phyloP scores from a whole-genome alignment of 169 alveolate genomes.

The Theileria equi region DNA sequence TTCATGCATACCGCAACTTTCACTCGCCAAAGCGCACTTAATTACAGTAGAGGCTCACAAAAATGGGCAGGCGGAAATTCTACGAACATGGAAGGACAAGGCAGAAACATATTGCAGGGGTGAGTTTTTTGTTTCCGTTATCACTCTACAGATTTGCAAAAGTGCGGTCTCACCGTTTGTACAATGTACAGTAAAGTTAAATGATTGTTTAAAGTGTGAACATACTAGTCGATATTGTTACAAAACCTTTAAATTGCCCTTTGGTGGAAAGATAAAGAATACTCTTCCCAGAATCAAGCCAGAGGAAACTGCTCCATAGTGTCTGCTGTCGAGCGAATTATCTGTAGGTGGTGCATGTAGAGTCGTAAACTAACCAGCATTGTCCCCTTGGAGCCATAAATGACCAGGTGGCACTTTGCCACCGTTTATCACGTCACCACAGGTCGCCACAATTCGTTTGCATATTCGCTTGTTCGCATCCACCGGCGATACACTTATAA shows the following conservation, averaged over 20 bases:
- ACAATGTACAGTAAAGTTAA: constrained; percentile 29
- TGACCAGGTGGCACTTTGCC: constrained; percentile 26
- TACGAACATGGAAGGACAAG: constrained; percentile 75
- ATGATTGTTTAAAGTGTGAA: background rate
- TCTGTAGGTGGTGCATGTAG: background rate
- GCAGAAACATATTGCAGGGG: constrained; percentile 72
- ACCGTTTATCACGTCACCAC: constrained; percentile 5
- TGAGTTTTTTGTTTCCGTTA: background rate
- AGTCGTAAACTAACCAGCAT: constrained; percentile 15
- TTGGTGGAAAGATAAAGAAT: constrained; percentile 15
- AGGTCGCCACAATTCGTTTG: constrained; percentile 37
- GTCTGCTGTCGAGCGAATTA: constrained; percentile 61
- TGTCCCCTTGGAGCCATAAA: constrained; percentile 63
- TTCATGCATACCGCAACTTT: constrained; percentile 69
- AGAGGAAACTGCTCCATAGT: constrained; percentile 58
- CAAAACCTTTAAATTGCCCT: constrained; percentile 15
- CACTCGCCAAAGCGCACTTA: constrained; percentile 77
- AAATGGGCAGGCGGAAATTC: constrained; percentile 73
- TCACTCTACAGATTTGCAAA: constrained; percentile 34
- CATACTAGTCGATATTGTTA: background rate
- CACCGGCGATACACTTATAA: constrained; percentile 48
- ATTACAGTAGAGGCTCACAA: constrained; percentile 81
- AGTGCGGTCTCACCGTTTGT: constrained; percentile 53
- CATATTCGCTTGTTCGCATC: constrained; percentile 42
- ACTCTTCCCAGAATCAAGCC: constrained; percentile 40